Evolutionary conservation across 805 yeast species (phyloP).

Genomic region (Teunomyces gatunensis): DNA sequence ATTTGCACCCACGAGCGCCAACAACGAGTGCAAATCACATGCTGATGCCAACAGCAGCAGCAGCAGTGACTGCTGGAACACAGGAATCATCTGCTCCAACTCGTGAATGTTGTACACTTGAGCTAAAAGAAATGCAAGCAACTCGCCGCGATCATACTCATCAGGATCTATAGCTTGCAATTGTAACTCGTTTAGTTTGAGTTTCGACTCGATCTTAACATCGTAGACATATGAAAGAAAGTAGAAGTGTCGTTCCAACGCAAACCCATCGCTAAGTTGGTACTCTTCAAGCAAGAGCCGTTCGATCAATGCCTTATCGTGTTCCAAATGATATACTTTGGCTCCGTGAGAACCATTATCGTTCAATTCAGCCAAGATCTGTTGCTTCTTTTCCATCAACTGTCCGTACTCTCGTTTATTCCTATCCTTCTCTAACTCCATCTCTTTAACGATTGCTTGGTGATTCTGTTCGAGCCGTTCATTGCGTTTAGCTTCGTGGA

Average conservation of each 20-base stretch:
- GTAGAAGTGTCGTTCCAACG: slow-evolving; percentile 23
- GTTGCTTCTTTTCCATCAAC: slow-evolving; percentile 12
- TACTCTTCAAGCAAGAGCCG: slow-evolving; percentile 12
- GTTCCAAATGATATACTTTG: slow-evolving; percentile 14
- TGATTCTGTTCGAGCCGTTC: slow-evolving; percentile 20
- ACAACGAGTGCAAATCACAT: not conserved
- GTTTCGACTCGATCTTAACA: not conserved
- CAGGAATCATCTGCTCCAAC: slow-evolving; percentile 4
- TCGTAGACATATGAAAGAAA: slow-evolving; percentile 11
- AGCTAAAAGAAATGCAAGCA: slow-evolving; percentile 7
- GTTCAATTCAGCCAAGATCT: slow-evolving; percentile 27
- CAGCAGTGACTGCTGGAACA: not conserved
- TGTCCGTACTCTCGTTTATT: slow-evolving; percentile 13
- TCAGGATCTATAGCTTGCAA: not conserved
- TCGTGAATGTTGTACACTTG: slow-evolving; percentile 5
- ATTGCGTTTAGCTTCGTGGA: slow-evolving; percentile 26
- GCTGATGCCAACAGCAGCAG: not conserved
- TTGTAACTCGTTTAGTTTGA: slow-evolving; percentile 2
- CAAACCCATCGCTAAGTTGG: slow-evolving; percentile 7
- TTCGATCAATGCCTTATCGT: slow-evolving; percentile 21
- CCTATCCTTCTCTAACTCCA: slow-evolving; percentile 16
- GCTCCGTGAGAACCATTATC: slow-evolving; percentile 27
- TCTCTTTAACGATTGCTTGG: slow-evolving; percentile 16
- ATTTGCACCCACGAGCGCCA: not conserved
- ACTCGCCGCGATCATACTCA: not conserved